Evolutionary conservation across 2,329 filamentous ascomycete genomes (phyloP), one percentile per base, ranked within the genome.

Genomic region (Cladosporium colombiae): DNA sequence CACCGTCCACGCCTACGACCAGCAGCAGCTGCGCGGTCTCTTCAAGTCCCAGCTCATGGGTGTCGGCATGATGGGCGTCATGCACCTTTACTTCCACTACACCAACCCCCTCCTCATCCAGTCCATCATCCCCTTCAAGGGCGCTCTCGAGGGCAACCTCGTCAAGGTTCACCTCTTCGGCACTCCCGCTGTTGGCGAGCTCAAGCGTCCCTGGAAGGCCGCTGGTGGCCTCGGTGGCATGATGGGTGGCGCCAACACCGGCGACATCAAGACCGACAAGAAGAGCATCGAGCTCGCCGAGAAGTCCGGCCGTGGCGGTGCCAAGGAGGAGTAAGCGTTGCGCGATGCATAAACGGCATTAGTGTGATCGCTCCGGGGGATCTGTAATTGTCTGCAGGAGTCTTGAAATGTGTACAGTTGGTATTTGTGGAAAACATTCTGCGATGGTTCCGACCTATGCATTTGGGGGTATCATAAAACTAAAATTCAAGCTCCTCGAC

Each of bases 81-180:
- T 99, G 94, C 95, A 99, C 84, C 72, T 99, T 68, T 99, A 98
- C 89, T 91, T 99, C 86, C 93, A 97, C 81, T 99, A 98, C 89
- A 98, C 93, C 83, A 99, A 98, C 88, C 95, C 95, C 50, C 91
- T 99, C 61, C 85, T 97, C 76, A 97, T 99, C 83, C 95, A 99
- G 88, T 96, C 91, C 79, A 97, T 99, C 83, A 95, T 99, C 77
- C 95, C 95, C 37, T 85, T 98, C 81, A 99, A 99, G 89, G 87
- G 91, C 78, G 94, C 93, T 55, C 87, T 99, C 80, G 95, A 99
- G 85, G 86, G 90, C 82, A 98, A 97, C 85, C 84, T 97, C 74
- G 87, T 95, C 85, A 97, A 98, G 88, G 94, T 99, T 76, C 91
- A 98, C 82, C 73, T 99, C 70, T 91, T 93, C 70, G 93, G 93